Evolutionary conservation across 768 basidiomycete species (phyloP).

Genomic region (Hydnomerulius pinastri): DNA sequence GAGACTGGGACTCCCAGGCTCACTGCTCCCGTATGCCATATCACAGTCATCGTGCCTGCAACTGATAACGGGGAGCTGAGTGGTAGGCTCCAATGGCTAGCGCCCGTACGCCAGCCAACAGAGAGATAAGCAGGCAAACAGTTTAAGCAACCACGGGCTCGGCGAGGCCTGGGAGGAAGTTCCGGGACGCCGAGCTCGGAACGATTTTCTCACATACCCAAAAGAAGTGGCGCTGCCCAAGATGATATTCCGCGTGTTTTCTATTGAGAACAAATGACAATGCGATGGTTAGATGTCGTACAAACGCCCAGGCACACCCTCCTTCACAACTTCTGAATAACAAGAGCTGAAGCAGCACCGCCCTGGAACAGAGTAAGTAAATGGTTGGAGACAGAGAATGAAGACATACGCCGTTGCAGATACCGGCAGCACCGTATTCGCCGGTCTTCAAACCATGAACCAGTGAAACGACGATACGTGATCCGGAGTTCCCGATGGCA

Average conservation of each 20-base stretch:
- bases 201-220: constrained; percentile 17
- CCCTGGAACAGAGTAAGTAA: constrained; percentile 52
- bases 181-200: not conserved
- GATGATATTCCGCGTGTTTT: constrained; percentile 3
- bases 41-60: not conserved
- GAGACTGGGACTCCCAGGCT: constrained; percentile 1
- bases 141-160: constrained; percentile 8
- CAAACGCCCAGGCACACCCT: constrained; percentile 10
- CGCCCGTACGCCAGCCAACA: not conserved
- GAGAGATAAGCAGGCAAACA: constrained; percentile 19
- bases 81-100: not conserved
- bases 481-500: constrained; percentile 95
- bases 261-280: constrained; percentile 13
- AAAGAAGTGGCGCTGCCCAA: constrained; percentile 2
- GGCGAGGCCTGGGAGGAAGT: not conserved
- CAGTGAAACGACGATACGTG: constrained; percentile 91
- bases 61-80: constrained; percentile 9
- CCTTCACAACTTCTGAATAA: constrained; percentile 81
- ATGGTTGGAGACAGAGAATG: constrained; percentile 5
- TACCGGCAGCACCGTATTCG: constrained; percentile 92
- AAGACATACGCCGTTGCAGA: constrained; percentile 90
- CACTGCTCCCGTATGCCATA: constrained; percentile 8
- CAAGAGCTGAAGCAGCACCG: constrained; percentile 88
- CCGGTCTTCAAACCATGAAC: constrained; percentile 89
- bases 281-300: constrained; percentile 19